Evolutionary conservation across 1,284 basidiomycete species (phyloP).

Genomic region (Agroathelia rolfsii): DNA sequence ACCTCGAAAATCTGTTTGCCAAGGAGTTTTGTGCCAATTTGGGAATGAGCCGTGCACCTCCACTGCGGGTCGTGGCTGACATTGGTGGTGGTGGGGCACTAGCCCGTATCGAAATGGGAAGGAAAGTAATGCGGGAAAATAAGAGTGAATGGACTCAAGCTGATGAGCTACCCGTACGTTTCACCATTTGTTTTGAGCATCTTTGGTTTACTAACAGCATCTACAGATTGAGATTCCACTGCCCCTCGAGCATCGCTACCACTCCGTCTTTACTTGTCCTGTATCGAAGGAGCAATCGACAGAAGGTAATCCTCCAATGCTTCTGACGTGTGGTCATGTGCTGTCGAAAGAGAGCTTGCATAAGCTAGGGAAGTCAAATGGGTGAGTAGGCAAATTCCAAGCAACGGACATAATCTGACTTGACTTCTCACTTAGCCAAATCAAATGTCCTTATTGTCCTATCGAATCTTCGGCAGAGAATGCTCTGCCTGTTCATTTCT

Average conservation of each 20-base stretch:
- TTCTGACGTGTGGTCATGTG: constrained; percentile 94
- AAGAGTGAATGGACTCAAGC: constrained; percentile 87
- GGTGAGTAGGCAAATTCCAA: constrained; percentile 54
- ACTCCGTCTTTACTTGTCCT: constrained; percentile 95
- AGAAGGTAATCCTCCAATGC: constrained; percentile 92
- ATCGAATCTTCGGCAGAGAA: constrained; percentile 49
- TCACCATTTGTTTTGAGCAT: too few species aligned
- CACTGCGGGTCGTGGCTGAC: constrained; percentile 79
- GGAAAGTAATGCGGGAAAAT: constrained; percentile 84
- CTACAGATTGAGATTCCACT: constrained; percentile 90
- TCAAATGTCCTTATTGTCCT: constrained; percentile 90
- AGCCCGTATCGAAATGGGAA: constrained; percentile 84
- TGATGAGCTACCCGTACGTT: constrained; percentile 80
- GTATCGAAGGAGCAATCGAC: constrained; percentile 97
- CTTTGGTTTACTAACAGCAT: too few species aligned
- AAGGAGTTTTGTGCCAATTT: constrained; percentile 84
- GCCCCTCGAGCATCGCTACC: constrained; percentile 79
- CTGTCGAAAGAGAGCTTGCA: constrained; percentile 82
- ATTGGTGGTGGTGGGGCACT: constrained; percentile 87
- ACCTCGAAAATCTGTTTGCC: constrained; percentile 75
- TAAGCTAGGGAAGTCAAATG: constrained; percentile 77
- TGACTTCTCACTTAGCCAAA: too few species aligned
- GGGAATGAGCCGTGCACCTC: constrained; percentile 82
- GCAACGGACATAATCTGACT: too few species aligned
- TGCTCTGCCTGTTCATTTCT: constrained; percentile 70